Percentiles rank a stretch among this genome's conserved stretches.
These are phyloP conservation scores for Chrysoporthe puriensis DNA, from an alignment of 2,329 filamentous ascomycete genomes.

Conservation along the genomic window DNA sequence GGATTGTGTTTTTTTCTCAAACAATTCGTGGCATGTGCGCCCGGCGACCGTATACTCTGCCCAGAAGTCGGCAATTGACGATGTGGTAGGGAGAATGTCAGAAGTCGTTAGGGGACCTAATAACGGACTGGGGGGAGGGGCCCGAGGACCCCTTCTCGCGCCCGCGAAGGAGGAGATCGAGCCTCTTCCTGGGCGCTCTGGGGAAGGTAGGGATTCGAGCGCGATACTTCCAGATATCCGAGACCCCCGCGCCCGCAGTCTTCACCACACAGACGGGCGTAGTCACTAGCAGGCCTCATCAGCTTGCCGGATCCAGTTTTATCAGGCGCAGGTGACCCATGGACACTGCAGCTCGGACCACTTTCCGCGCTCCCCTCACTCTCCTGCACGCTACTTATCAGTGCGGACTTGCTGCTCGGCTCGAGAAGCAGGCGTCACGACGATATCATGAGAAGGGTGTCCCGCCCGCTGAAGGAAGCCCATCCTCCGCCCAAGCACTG, in stretches of 20 bases:
- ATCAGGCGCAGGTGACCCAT: not conserved
- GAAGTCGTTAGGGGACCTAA: not conserved
- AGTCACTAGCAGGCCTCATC: not conserved
- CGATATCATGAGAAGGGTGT: not conserved
- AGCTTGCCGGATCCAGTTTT: not conserved
- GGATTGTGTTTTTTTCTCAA: not conserved
- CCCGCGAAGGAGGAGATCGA: not conserved
- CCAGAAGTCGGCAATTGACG: not conserved
- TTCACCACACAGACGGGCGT: not conserved
- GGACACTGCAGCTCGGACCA: constrained; percentile 6
- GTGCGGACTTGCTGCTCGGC: not conserved
- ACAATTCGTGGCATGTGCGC: not conserved
- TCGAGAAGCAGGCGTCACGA: not conserved
- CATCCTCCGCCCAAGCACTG: no score
- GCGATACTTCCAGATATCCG: not conserved
- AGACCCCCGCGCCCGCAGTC: fast-evolving
- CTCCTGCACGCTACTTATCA: not conserved
- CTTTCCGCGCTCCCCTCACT: not conserved
- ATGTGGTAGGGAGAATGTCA: not conserved
- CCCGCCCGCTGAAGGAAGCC: not conserved
- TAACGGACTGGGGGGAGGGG: not conserved
- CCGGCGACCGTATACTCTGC: constrained; percentile 1
- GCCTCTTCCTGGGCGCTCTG: not conserved
- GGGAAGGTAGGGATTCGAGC: not conserved
- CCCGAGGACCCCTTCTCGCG: not conserved